phyloP scores from a whole-genome alignment of 495 filamentous ascomycete genomes.

The Xylaria curta region DNA sequence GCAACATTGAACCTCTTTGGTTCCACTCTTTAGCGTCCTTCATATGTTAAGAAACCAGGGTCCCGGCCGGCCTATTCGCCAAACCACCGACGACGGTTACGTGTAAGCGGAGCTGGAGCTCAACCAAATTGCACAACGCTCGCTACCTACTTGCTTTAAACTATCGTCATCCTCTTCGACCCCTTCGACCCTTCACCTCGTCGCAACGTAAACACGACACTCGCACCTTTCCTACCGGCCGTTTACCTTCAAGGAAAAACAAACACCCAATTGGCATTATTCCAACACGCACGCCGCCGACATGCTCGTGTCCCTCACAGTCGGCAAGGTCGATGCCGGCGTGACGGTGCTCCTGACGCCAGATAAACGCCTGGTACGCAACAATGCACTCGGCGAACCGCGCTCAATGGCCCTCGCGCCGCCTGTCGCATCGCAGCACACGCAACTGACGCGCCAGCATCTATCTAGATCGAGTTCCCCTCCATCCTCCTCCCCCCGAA shows the following conservation, averaged over 20 bases:
- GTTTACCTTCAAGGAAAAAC: neutral
- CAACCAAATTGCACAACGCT: neutral
- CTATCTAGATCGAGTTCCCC: conserved; percentile 92
- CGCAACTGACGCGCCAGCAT: conserved; percentile 9
- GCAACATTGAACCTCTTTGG: neutral
- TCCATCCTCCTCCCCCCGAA: conserved; percentile 95
- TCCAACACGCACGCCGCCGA: conserved; percentile 39
- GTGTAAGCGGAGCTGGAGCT: conserved; percentile 4
- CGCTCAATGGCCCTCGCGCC: neutral
- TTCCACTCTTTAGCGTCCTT: neutral
- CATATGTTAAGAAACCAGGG: neutral
- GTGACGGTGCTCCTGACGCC: conserved; percentile 96
- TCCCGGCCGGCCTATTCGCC: neutral
- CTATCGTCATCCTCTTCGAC: neutral
- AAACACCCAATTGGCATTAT: conserved; percentile 19
- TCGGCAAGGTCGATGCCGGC: conserved; percentile 98
- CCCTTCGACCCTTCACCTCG: neutral
- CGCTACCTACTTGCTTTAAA: too few relatives aligned
- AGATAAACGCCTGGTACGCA: conserved; percentile 90
- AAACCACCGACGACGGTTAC: conserved; percentile 5
- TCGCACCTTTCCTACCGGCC: neutral
- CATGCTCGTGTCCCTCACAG: conserved; percentile 97
- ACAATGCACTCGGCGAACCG: neutral
- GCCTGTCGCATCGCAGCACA: neutral
- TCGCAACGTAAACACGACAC: neutral